Base-by-base conservation (phyloP, 2,329 filamentous ascomycete genomes). In the Colletotrichum magnum region DNA sequence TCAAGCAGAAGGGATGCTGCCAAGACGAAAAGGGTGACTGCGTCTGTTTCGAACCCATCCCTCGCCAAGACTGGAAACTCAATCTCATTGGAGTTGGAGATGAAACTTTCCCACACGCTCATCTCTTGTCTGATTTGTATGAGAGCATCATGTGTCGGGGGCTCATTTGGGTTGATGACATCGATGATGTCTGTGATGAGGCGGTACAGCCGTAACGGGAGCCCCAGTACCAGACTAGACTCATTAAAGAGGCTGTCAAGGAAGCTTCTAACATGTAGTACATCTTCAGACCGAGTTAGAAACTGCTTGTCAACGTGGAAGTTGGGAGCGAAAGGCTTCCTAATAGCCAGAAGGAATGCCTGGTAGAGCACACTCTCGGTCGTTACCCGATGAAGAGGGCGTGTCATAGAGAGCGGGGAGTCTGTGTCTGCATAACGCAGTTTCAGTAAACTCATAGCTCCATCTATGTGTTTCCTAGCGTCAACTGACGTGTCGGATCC, bases 1-100 rank as follows among this genome's bases (percentile, higher is more conserved):
- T 59, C 57, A 7, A 48, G 45, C n/a, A 59, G 41, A 13, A 59
- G 45, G 7, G 57, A 59, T 1, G 57, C 57, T 4, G 24, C 57
- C 12, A 59, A 21, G 4, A 50, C 57, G 6, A 59, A 59, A 1
- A 59, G 28, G 4, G 57, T 48, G 2, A 39, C 32, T 24, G 57
- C 57, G 10, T 59, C 57, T 15, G 43, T 36, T 4, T 48, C 21
- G 1, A 59, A 59, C 5, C n/a, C 1, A 48, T 26, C 24, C 12
- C 13, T 2, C 0, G 26, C 1, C 0, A n/a, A 39, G 7, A 3
- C 13, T 6, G 2, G 1, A 10, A 12, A 10, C 4, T 18, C 16
- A 12, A 0, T 18, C 13, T 21, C 12, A 13, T n/a, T 2, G 4
- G 0, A 21, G 6, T 6, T 1, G 18, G 26, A 0, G 15, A 47